Conservation (phyloP, 192 early-diverging fungal genomes). For the Backusella parvicylindrica region DNA sequence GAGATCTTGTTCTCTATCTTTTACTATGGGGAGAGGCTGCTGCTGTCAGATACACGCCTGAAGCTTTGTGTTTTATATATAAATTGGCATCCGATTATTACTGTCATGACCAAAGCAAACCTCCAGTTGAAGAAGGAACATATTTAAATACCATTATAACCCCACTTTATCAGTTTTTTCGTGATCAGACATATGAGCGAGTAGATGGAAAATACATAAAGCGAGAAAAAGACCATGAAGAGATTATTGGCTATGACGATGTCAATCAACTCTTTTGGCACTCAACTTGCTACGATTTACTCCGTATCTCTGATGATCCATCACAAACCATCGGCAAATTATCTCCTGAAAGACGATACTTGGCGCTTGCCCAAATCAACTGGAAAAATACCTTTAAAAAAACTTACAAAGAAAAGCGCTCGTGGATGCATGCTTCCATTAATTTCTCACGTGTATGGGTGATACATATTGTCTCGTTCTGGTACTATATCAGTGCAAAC, state of each 20-base stretch:
- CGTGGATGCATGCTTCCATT: conserved; percentile 77
- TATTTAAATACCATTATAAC: conserved; percentile 67
- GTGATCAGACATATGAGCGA: conserved; percentile 71
- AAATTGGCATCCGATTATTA: conserved; percentile 68
- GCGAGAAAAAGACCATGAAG: conserved; percentile 72
- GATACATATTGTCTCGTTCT: conserved; percentile 74
- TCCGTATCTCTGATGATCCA: background rate
- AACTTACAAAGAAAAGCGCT: conserved; percentile 83
- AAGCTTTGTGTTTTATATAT: conserved; percentile 77
- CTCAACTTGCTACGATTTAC: conserved; percentile 43
- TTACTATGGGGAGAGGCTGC: conserved; percentile 81
- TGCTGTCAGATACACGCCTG: conserved; percentile 68
- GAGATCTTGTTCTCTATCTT: conserved; percentile 72
- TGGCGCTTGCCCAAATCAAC: conserved; percentile 55
- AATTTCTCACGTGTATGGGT: conserved; percentile 88
- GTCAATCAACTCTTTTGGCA: conserved; percentile 85
- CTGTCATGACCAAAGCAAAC: conserved; percentile 39
- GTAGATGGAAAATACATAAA: conserved; percentile 67
- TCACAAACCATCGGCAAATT: conserved; percentile 49
- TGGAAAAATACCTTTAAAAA: conserved; percentile 74
- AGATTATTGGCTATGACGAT: conserved; percentile 78
- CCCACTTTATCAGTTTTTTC: conserved; percentile 71
- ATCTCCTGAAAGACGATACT: conserved; percentile 60
- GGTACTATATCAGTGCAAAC: conserved; percentile 76
- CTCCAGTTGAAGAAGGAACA: conserved; percentile 61